phyloP scores from a whole-genome alignment of 73 alveolate genomes.

The Paramecium primaurelia region DNA sequence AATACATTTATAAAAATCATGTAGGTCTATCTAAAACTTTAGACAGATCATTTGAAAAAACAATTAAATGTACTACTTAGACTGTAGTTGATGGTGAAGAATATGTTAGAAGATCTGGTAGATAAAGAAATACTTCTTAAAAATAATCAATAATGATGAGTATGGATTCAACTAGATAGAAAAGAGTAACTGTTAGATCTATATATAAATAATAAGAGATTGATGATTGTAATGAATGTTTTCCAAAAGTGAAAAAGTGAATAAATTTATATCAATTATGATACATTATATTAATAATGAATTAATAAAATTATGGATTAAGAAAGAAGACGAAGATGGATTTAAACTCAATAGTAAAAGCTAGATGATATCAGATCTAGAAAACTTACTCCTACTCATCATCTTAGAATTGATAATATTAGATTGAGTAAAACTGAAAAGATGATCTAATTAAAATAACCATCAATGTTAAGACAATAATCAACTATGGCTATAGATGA shows the following conservation, averaged over 20 bases:
- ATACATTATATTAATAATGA: neutral
- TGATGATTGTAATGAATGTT: neutral
- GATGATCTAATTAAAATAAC: neutral
- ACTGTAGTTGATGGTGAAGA: neutral
- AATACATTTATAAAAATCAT: neutral
- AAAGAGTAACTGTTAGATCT: neutral
- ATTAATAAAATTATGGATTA: neutral
- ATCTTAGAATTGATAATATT: neutral
- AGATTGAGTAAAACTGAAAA: neutral
- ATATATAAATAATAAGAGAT: neutral
- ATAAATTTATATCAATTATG: neutral
- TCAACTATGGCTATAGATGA: constrained; percentile 6
- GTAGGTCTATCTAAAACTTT: neutral
- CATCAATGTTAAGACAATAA: neutral
- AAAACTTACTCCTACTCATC: neutral
- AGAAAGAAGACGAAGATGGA: neutral
- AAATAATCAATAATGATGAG: neutral
- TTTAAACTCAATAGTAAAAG: neutral
- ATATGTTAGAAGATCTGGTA: neutral
- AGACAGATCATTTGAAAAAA: neutral
- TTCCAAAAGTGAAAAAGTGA: neutral
- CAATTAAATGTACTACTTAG: neutral
- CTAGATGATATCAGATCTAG: neutral
- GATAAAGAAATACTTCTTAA: neutral
- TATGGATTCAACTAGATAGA: neutral